Evolutionary conservation across 2,329 filamentous ascomycete species (phyloP).

Genomic region (Scortechinia acanthostroma): DNA sequence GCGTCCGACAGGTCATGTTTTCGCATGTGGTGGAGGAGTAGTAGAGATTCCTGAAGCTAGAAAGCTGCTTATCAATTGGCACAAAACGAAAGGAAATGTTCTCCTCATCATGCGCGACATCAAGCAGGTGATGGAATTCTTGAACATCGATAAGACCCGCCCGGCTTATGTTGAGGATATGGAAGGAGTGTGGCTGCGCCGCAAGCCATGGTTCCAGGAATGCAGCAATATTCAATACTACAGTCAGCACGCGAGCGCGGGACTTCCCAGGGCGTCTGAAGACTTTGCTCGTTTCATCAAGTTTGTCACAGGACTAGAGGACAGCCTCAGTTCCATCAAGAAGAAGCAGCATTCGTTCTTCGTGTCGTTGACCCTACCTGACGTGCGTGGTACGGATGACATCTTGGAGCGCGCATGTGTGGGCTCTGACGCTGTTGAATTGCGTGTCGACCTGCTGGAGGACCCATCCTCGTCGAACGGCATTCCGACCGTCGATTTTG

Average conservation of each 20-base stretch:
- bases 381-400: conserved; percentile 55
- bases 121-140: conserved; percentile 78
- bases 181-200: conserved; percentile 79
- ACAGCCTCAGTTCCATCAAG: conserved; percentile 22
- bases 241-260: conserved; percentile 54
- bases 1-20: conserved; percentile 69
- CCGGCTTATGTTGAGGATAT: conserved; percentile 92
- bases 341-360: conserved; percentile 79
- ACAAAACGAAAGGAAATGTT: conserved; percentile 73
- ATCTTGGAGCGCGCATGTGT: conserved; percentile 68
- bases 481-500: conserved; percentile 70
- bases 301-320: conserved; percentile 43
- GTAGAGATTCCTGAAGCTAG: conserved; percentile 80
- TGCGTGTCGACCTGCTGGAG: conserved; percentile 83
- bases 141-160: conserved; percentile 80
- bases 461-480: too few relatives aligned
- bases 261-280: conserved; percentile 61
- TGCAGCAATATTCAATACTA: conserved; percentile 95
- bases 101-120: conserved; percentile 83
- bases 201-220: conserved; percentile 81
- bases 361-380: conserved; percentile 78
- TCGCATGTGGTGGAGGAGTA: conserved; percentile 89
- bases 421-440: conserved; percentile 85
- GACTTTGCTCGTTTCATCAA: conserved; percentile 61
- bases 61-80: conserved; percentile 66